These are phyloP conservation scores for Tetrapyrgos nigripes DNA, from an alignment of 1,284 basidiomycete species.

Conservation along the genomic window DNA sequence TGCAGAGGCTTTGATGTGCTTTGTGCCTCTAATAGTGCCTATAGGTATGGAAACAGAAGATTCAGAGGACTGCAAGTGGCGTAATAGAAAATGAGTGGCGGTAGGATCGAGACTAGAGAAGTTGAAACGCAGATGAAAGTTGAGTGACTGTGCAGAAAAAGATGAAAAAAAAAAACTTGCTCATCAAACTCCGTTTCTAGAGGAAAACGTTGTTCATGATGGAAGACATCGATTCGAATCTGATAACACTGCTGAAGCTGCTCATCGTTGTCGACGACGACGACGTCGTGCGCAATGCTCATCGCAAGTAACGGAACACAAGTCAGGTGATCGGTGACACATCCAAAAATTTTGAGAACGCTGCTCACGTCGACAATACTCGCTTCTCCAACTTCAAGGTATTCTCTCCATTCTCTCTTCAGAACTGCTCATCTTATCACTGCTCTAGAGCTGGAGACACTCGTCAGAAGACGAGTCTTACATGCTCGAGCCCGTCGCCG, in stretches of 20 bases:
- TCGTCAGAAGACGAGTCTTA: slow-evolving; percentile 46
- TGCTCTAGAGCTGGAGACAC: slow-evolving; percentile 23
- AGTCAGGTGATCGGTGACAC: neutral
- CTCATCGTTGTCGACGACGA: slow-evolving; percentile 48
- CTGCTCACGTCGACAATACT: slow-evolving; percentile 1
- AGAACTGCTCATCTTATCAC: neutral
- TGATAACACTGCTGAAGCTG: slow-evolving; percentile 63
- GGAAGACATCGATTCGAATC: slow-evolving; percentile 73
- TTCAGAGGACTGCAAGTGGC: slow-evolving; percentile 55
- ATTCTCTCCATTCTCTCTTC: neutral
- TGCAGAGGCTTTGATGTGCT: neutral
- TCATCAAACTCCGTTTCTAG: slow-evolving; percentile 75
- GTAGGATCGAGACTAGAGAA: slow-evolving; percentile 54
- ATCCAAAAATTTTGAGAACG: neutral
- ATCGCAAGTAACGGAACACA: neutral
- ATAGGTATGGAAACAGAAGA: slow-evolving; percentile 49
- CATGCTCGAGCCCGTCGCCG: slow-evolving; percentile 62
- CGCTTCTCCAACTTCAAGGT: neutral
- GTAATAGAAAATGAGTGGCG: slow-evolving; percentile 74
- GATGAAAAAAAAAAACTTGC: slow-evolving; percentile 46
- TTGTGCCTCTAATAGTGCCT: slow-evolving; percentile 65
- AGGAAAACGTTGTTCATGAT: slow-evolving; percentile 72
- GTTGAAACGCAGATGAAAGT: neutral
- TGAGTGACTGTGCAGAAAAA: slow-evolving; percentile 3
- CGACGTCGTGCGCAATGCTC: slow-evolving; percentile 59